Conservation (phyloP, 345 rosid genomes). For the Sonneratia caseolaris region DNA sequence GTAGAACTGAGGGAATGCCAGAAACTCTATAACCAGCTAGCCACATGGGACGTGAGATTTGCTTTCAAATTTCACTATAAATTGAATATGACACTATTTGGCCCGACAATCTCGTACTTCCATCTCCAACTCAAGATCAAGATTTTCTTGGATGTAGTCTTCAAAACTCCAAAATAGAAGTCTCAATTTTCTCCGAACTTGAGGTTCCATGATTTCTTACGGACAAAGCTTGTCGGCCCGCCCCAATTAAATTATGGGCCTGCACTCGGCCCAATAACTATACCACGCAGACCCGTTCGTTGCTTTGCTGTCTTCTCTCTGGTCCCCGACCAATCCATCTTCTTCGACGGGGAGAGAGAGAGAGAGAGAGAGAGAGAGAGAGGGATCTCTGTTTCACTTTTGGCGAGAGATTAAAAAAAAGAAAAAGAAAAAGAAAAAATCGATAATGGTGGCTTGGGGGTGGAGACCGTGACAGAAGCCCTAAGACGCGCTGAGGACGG, state of each 20-base stretch:
- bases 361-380: neutral
- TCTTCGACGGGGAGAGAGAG: neutral
- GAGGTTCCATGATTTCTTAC: too few relatives aligned
- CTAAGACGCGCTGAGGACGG: slow-evolving; percentile 9
- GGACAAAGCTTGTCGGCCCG: too few relatives aligned
- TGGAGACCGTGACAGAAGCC: slow-evolving; percentile 8
- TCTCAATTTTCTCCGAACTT: too few relatives aligned
- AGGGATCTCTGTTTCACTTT: neutral
- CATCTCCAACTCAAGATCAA: too few relatives aligned
- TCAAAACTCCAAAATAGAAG: too few relatives aligned
- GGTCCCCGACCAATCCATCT: neutral
- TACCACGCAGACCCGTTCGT: too few relatives aligned
- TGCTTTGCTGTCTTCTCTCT: neutral
- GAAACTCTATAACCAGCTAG: neutral
- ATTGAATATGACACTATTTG: too few relatives aligned
- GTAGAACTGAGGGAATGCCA: neutral
- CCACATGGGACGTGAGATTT: neutral
- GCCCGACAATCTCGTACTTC: too few relatives aligned
- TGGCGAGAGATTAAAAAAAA: neutral
- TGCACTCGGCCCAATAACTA: neutral
- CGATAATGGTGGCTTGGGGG: slow-evolving; percentile 1
- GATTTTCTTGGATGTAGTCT: too few relatives aligned
- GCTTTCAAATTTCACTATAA: too few relatives aligned
- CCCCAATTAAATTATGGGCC: neutral
- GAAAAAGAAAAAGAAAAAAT: neutral